Evolutionary conservation across 257 asterid genomes (phyloP).

Genomic region (Solanum acaule): DNA sequence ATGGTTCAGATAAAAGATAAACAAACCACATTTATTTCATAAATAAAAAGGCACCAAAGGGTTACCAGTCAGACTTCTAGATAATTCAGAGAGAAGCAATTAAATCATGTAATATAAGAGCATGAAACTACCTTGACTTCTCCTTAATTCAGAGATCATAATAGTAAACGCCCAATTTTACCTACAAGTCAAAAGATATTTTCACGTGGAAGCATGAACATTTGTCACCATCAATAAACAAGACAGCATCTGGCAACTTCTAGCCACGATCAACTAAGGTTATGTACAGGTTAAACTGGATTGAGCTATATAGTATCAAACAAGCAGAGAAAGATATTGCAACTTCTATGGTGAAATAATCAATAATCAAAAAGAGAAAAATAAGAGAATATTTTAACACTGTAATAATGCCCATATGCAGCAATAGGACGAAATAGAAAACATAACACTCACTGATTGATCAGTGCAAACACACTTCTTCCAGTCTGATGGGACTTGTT

Average conservation of each 20-base stretch:
- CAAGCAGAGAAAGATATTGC: not conserved
- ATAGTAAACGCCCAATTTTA: conserved; percentile 72
- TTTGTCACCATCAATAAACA: conserved; percentile 34
- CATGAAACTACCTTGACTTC: conserved; percentile 87
- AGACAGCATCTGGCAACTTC: conserved; percentile 22
- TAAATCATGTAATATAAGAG: conserved; percentile 22
- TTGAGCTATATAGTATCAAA: not conserved
- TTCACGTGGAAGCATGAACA: conserved; percentile 77
- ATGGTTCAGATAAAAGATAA: not conserved
- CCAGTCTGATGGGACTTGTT: not conserved
- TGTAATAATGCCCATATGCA: not conserved
- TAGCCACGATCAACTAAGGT: not conserved
- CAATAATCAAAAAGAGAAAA: not conserved
- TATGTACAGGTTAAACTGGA: not conserved
- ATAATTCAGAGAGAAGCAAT: not conserved
- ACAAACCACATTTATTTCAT: not conserved
- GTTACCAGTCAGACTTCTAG: not conserved
- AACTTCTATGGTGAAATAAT: not conserved
- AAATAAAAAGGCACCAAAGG: not conserved
- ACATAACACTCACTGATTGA: not conserved
- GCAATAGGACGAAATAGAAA: not conserved
- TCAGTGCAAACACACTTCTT: not conserved
- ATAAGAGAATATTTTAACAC: not conserved
- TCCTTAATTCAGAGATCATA: conserved; percentile 88
- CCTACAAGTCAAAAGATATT: conserved; percentile 87